These are phyloP conservation scores for Colletotrichum spinosum DNA, from an alignment of 2,329 filamentous ascomycete species.

Conservation along the genomic window DNA sequence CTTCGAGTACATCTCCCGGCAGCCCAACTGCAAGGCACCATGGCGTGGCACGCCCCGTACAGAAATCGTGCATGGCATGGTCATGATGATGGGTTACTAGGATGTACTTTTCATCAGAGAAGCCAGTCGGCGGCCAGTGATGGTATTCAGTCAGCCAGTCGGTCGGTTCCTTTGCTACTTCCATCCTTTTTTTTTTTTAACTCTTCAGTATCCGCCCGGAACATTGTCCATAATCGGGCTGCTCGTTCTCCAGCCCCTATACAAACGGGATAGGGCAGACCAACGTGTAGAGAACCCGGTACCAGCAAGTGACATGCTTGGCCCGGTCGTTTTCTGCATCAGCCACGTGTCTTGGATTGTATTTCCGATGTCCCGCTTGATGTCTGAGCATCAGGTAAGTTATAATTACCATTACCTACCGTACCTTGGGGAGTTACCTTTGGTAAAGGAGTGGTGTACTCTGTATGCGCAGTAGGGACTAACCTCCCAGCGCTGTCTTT, in stretches of 20 bases:
- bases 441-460: too few relatives aligned
- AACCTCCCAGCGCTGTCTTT: too few relatives aligned
- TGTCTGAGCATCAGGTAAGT: conserved; percentile 25
- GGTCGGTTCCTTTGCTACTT: too few relatives aligned
- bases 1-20: conserved; percentile 16
- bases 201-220: too few relatives aligned
- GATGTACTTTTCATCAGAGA: too few relatives aligned
- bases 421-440: too few relatives aligned
- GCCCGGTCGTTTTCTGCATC: neutral
- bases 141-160: too few relatives aligned
- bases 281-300: conserved; percentile 23
- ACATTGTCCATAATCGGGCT: conserved; percentile 5
- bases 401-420: neutral
- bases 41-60: neutral
- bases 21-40: neutral
- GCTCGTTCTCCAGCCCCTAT: conserved; percentile 16
- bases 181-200: too few relatives aligned
- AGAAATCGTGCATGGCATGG: neutral
- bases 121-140: too few relatives aligned
- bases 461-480: too few relatives aligned
- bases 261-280: conserved; percentile 19
- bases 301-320: conserved; percentile 21
- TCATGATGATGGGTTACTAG: too few relatives aligned
- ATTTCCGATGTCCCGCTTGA: conserved; percentile 31
- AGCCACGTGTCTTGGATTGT: conserved; percentile 15